Base-by-base conservation (phyloP, 2,329 filamentous ascomycete genomes). In the Apiospora arundinis region DNA sequence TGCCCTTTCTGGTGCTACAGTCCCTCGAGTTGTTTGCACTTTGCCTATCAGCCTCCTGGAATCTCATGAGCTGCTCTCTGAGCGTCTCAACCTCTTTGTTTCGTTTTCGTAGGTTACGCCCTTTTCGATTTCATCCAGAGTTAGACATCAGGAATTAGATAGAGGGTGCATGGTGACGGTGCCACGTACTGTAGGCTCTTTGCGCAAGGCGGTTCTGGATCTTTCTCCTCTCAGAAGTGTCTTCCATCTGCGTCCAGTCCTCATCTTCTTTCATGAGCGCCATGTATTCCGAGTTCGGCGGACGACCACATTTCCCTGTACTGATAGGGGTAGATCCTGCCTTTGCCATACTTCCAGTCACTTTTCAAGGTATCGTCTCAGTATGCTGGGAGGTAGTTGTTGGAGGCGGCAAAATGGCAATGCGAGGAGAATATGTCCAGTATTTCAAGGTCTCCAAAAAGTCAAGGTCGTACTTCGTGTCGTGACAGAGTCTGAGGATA, bases 151-250 rank as follows among this genome's bases (percentile, higher is more conserved):
- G 5, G n/a, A 14, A 32, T 6, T 32, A 14, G 42, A 25, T 21
- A 28, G 7, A 21, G 6, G 37, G 37, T 11, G 32, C n/a, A 67
- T 32, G 9, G 18, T 44, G 3, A 7, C 5, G 6, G 32, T 8
- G 42, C 7, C 11, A 46, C 65, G 8, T 48, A 67, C 42, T 25
- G 16, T 67, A 67, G 25, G 66, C 66, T 37, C 66, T 25, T 37
- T 67, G 66, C 2, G 66, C 66, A 16, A 67, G 66, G 7, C 42
- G 66, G 23, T 67, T 67, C 44, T 67, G 66, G 2, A 67, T 48
- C 66, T 67, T 67, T 23, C 44, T 32, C 42, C 66, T 28, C 42
- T 46, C 66, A 2, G 66, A 21, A 18, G 66, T 23, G 16, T 67
- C 42, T n/a, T 67, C 16, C 23, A 67, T 14, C 23, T 67, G 16